Conservation (phyloP, 805 yeast genomes). For the Kazachstania martiniae region DNA sequence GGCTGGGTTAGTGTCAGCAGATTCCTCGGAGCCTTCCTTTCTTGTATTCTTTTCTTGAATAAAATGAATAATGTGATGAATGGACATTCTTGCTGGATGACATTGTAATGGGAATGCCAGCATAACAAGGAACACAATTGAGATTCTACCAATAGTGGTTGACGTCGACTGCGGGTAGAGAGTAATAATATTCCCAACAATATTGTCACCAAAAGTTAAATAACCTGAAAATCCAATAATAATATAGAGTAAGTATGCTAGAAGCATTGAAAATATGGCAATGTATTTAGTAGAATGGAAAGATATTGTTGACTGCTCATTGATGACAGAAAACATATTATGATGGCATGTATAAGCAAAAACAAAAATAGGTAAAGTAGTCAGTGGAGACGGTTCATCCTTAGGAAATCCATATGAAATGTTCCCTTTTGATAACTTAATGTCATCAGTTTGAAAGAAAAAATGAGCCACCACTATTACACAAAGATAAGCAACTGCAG, state of each 20-base stretch:
- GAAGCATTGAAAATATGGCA: constrained; percentile 41
- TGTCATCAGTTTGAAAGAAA: constrained; percentile 23
- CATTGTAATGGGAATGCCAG: constrained; percentile 84
- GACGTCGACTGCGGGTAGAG: constrained; percentile 56
- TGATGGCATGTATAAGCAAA: constrained; percentile 96
- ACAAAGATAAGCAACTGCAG: constrained; percentile 70
- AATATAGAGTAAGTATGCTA: constrained; percentile 53
- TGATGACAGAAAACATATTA: constrained; percentile 81
- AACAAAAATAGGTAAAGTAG: constrained; percentile 81
- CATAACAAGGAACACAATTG: constrained; percentile 70
- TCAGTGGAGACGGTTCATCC: constrained; percentile 38
- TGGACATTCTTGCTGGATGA: constrained; percentile 81
- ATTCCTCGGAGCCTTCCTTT: not conserved
- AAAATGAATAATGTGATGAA: constrained; percentile 59
- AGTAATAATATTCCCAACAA: constrained; percentile 68
- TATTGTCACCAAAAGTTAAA: constrained; percentile 73
- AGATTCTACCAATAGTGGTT: constrained; percentile 70
- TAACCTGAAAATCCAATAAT: constrained; percentile 77
- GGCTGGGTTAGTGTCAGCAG: not conserved
- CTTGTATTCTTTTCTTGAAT: constrained; percentile 10
- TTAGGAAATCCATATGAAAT: constrained; percentile 39
- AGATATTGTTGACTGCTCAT: constrained; percentile 57
- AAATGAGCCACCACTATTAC: constrained; percentile 66
- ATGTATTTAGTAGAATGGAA: constrained; percentile 37
- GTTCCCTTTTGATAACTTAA: constrained; percentile 34